Evolutionary conservation across 345 rosid species (phyloP), one percentile per base, ranked within the genome.

Genomic region (Linum usitatissimum): DNA sequence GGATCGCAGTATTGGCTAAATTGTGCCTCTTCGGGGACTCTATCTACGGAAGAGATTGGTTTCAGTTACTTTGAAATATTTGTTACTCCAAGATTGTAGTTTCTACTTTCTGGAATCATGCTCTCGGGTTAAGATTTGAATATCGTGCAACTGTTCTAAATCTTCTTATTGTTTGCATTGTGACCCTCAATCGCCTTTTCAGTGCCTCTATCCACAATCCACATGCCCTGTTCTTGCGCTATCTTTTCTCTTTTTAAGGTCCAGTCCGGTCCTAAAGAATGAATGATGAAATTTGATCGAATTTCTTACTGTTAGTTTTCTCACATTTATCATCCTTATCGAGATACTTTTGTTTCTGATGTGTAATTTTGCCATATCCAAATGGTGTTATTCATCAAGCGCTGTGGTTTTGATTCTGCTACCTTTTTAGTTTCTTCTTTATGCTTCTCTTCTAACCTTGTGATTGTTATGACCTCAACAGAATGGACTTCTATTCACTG

Each of bases 401-500:
- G 18, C 19, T 15, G 17, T 15, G 45, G 8, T 30, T 34, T 59
- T 17, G 64, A 49, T 65, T 57, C 36, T 7, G 28, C n/a, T 21
- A 0, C 55, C 30, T 18, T 18, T 9, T 28, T 55, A 58, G n/a
- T 18, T 18, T 20, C 17, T 64, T n/a, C 18, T 55, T 4, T 21
- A 10, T 66, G 1, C 59, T 30, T 39, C 9, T 57, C 51, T 9
- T 30, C 13, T 51, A 6, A 34, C 36, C 8, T 61, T 53, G 0
- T 34, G 38, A 34, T 34, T 34, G 38, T 64, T 42, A 30, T 48
- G 53, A 21, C 62, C 66, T 66, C 4, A 59, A 70, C 79, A 93
- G 99, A 74, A 80, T 78, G 92, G 85, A 9, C 75, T 86, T 68
- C 76, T 93, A 48, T 83, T 79, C 64, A 81, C 92, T 68, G 96